Evolutionary conservation across 2,329 filamentous ascomycete genomes (phyloP), one percentile per base, ranked within the genome.

Genomic region (Phyllosticta paracitricarpa): DNA sequence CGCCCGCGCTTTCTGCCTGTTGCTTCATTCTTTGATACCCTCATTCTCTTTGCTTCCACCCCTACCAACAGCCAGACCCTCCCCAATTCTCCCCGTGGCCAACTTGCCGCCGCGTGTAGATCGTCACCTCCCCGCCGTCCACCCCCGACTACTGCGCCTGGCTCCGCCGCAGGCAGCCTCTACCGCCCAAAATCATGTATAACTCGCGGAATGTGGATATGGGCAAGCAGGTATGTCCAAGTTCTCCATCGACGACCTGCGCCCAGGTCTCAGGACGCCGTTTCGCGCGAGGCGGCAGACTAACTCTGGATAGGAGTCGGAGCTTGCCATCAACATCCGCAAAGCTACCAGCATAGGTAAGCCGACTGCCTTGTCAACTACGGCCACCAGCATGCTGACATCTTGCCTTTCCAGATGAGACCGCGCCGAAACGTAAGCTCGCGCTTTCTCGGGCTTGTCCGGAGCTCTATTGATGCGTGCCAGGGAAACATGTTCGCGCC

Each of bases 401-500:
- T 5, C 4, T 4, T 9, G 3, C 10, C 35, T 3, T 61, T 22
- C 59, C 64, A 82, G 84, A 86, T 70, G 84, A 86, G 74, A 84
- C 84, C 54, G 85, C 85, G 19, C 85, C 85, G 26, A 88, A 88
- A 78, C 81, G 85, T 83, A 82, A 64, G 67, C 19, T 10, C 59
- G 56, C 51, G 35, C 51, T 12, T 28, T n/a, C 26, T 51, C n/a
- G 51, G 55, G 58, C 19, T 12, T 25, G 8, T 10, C n/a, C 25
- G 30, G 19, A 9, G 40, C 56, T 67, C 66, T 65, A 66, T 73
- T 77, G 62, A 78, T 65, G 28, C 59, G 30, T 56, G 54, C 48
- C 70, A 83, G 84, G 83, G 64, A 99, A 99, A 78, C 94, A 99
- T 89, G 94, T 99, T 62, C 89, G 94, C 72, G 91, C 89, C 75